phyloP scores from a whole-genome alignment of 2,329 filamentous ascomycete species.

The Cercospora sp. region DNA sequence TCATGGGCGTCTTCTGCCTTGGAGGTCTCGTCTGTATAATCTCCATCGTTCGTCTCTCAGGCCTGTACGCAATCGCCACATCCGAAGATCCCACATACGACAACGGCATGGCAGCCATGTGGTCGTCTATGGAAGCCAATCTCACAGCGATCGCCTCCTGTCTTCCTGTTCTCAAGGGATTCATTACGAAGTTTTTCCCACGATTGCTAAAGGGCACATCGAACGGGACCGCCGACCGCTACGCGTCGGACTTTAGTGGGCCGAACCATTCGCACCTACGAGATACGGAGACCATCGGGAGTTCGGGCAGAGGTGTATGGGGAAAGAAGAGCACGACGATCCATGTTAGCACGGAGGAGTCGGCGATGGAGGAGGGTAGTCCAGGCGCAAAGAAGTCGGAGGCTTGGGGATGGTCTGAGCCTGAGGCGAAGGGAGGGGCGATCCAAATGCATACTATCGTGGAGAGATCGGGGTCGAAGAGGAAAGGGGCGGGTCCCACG shows the following conservation, averaged over 20 bases:
- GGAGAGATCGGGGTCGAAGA: neutral
- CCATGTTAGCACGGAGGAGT: neutral
- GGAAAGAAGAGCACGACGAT: constrained; percentile 1
- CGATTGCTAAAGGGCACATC: neutral
- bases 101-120: constrained; percentile 7
- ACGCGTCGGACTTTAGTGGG: neutral
- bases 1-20: constrained; percentile 5
- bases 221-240: neutral
- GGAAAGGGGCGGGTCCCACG: neutral
- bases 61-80: constrained; percentile 6
- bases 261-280: neutral
- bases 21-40: constrained; percentile 11
- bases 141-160: constrained; percentile 9
- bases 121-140: constrained; percentile 1
- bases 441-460: constrained; percentile 9
- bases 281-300: neutral
- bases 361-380: neutral
- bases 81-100: constrained; percentile 5
- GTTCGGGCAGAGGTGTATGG: neutral
- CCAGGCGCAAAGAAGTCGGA: neutral
- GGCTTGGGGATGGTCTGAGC: constrained; percentile 3
- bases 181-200: neutral
- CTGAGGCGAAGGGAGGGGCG: neutral
- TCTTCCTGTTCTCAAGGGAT: constrained; percentile 6
- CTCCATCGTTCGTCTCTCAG: constrained; percentile 9